Conservation (phyloP, 768 basidiomycete genomes). For the Hygrophorus russula region DNA sequence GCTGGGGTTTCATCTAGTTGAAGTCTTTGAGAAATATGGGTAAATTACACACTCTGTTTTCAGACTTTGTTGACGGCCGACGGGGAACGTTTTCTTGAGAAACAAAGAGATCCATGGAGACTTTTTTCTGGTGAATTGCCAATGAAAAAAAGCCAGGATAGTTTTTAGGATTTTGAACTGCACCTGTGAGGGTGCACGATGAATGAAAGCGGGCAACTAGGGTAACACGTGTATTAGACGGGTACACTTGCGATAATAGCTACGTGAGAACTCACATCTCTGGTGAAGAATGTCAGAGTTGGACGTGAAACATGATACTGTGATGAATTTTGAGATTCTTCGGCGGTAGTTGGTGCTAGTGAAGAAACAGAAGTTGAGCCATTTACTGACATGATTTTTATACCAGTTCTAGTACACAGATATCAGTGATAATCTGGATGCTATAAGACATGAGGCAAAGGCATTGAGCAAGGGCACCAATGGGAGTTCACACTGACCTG, state of each 20-base stretch:
- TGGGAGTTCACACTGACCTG: too few relatives aligned
- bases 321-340: constrained; percentile 7
- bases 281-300: constrained; percentile 17
- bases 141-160: too few relatives aligned
- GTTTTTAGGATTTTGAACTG: too few relatives aligned
- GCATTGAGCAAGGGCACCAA: not conserved
- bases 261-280: constrained; percentile 21
- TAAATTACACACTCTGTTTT: constrained; percentile 31
- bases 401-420: too few relatives aligned
- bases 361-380: constrained; percentile 1
- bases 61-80: constrained; percentile 29
- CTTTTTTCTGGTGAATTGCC: too few relatives aligned
- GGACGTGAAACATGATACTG: constrained; percentile 7
- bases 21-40: constrained; percentile 3
- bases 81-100: constrained; percentile 21
- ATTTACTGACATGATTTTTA: not conserved
- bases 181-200: constrained; percentile 32
- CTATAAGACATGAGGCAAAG: too few relatives aligned
- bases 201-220: constrained; percentile 30
- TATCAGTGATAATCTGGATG: too few relatives aligned
- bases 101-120: constrained; percentile 15
- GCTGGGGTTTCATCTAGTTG: constrained; percentile 22
- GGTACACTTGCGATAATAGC: constrained; percentile 36
- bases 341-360: not conserved
- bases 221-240: constrained; percentile 11